Evolutionary conservation across 2,329 filamentous ascomycete genomes (phyloP).

Genomic region (Diaporthe nobilis): DNA sequence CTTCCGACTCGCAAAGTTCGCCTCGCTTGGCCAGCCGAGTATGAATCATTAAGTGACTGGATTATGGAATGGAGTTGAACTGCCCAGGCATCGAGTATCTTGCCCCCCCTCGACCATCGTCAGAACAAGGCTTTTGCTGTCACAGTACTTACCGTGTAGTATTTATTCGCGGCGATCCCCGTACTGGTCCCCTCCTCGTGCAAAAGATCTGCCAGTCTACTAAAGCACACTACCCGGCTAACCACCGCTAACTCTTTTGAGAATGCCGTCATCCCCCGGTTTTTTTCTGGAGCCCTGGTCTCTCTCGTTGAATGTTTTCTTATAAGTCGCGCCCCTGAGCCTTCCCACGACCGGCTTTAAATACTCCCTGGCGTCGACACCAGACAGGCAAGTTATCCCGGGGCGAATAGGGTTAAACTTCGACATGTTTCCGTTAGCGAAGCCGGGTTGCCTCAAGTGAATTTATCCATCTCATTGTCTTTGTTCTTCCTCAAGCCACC

Average conservation of each 20-base stretch:
- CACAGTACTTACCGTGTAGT: not conserved
- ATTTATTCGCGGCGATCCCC: conserved; percentile 7
- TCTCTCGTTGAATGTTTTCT: not conserved
- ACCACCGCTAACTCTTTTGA: conserved; percentile 28
- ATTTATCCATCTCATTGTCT: not conserved
- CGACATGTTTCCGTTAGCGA: conserved; percentile 22
- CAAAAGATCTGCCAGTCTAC: conserved; percentile 2
- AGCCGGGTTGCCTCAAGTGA: not conserved
- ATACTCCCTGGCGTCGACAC: not conserved
- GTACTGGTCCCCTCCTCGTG: not conserved
- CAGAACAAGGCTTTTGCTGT: not conserved
- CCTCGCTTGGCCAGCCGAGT: not conserved
- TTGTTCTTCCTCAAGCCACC: not conserved
- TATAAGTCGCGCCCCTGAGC: conserved; percentile 13
- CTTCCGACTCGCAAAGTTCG: conserved; percentile 6
- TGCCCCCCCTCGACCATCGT: not conserved
- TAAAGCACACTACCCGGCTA: not conserved
- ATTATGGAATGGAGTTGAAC: not conserved
- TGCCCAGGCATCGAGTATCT: not conserved
- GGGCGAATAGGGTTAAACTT: not conserved
- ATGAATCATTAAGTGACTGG: conserved; percentile 2
- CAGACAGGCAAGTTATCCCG: not conserved
- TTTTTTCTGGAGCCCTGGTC: conserved; percentile 21
- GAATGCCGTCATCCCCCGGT: conserved; percentile 18
- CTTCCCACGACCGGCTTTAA: not conserved